Conservation (phyloP, 129 eudicot genomes). For the Flaveria linearis region DNA sequence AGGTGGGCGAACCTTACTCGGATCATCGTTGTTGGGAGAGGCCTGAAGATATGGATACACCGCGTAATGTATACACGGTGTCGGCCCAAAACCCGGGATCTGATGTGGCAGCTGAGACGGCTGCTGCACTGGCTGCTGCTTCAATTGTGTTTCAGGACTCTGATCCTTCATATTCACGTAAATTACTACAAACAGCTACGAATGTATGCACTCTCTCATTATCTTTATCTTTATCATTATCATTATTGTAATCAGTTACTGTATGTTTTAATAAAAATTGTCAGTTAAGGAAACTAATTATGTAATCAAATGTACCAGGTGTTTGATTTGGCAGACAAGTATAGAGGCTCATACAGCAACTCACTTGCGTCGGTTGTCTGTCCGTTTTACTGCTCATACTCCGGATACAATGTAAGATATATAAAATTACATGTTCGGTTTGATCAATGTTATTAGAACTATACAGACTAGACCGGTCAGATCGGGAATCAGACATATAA, state of each 20-base stretch:
- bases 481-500: too few relatives aligned
- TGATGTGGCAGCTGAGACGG: conserved; percentile 95
- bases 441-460: too few relatives aligned
- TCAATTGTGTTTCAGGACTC: conserved; percentile 79
- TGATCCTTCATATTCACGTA: conserved; percentile 72
- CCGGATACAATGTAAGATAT: conserved; percentile 74
- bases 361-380: conserved; percentile 73
- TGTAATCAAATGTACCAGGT: conserved; percentile 46
- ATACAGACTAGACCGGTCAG: too few relatives aligned
- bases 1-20: conserved; percentile 79
- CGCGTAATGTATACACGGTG: conserved; percentile 75
- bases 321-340: conserved; percentile 79
- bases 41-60: conserved; percentile 97
- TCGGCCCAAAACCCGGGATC: conserved; percentile 82
- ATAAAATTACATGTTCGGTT: background rate
- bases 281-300: conserved; percentile 7
- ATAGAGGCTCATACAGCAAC: conserved; percentile 85
- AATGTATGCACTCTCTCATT: conserved; percentile 33
- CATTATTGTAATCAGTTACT: background rate
- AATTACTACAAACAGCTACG: conserved; percentile 61
- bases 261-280: background rate
- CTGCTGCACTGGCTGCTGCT: conserved; percentile 92
- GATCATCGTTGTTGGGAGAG: conserved; percentile 95
- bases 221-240: too few relatives aligned
- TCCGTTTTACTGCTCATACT: conserved; percentile 95